phyloP scores from a whole-genome alignment of 306 rosid species.

The Cucurbita maxima region DNA sequence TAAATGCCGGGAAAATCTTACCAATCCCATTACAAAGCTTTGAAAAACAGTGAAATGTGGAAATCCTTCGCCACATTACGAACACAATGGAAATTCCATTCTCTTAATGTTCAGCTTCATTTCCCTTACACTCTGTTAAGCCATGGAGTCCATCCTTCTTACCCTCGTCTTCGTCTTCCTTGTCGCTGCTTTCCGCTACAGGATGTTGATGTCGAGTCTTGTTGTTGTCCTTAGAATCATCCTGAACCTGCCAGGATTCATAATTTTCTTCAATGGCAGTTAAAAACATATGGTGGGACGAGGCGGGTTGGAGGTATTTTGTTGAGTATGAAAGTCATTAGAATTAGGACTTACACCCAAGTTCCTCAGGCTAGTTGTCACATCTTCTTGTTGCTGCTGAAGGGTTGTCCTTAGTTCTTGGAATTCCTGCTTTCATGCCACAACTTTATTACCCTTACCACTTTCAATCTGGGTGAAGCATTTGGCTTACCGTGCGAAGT shows the following conservation, averaged over 20 bases:
- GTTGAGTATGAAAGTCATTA: neutral
- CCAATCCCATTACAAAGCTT: neutral
- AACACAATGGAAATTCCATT: neutral
- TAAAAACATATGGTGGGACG: neutral
- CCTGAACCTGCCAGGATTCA: constrained; percentile 44
- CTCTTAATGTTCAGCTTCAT: constrained; percentile 25
- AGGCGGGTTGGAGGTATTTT: neutral
- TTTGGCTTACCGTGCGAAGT: constrained; percentile 62
- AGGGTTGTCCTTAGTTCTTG: constrained; percentile 85
- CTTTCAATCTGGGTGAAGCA: neutral
- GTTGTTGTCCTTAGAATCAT: constrained; percentile 27
- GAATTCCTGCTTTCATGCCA: constrained; percentile 49
- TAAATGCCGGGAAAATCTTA: constrained; percentile 3
- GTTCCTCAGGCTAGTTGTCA: constrained; percentile 57
- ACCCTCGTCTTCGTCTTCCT: constrained; percentile 19
- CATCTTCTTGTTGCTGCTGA: constrained; percentile 95
- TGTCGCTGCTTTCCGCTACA: neutral
- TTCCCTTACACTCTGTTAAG: constrained; percentile 20
- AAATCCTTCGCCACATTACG: neutral
- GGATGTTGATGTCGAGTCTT: constrained; percentile 13
- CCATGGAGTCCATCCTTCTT: constrained; percentile 16
- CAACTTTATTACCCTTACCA: neutral
- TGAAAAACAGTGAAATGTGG: neutral
- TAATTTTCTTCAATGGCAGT: neutral
- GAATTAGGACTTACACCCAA: constrained; percentile 43